Conservation (phyloP, 2,329 filamentous ascomycete species). For the Nannizziopsis barbatae region DNA sequence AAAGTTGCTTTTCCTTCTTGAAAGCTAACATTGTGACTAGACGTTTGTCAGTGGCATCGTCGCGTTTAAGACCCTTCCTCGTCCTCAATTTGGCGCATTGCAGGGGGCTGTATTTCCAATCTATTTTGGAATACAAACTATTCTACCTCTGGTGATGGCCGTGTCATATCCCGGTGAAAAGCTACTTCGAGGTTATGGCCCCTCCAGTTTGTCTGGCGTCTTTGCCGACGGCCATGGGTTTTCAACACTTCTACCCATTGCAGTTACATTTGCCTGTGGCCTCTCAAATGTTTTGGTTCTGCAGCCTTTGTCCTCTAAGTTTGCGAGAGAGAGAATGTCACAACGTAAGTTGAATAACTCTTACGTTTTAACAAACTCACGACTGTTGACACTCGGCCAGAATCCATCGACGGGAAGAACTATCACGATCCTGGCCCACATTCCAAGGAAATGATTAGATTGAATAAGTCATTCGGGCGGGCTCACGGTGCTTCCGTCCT, state of each 20-base stretch:
- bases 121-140: conserved; percentile 78
- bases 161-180: conserved; percentile 65
- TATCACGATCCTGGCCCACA: conserved; percentile 69
- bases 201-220: conserved; percentile 44
- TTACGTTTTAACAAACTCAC: neutral
- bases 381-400: conserved; percentile 29
- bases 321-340: conserved; percentile 63
- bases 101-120: conserved; percentile 67
- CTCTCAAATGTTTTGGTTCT: conserved; percentile 59
- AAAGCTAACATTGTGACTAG: conserved; percentile 31
- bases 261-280: conserved; percentile 58
- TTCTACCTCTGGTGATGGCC: conserved; percentile 59
- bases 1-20: no score
- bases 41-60: conserved; percentile 65
- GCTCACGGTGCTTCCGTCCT: conserved; percentile 74
- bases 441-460: conserved; percentile 66
- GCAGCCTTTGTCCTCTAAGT: conserved; percentile 61
- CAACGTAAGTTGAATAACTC: conserved; percentile 50
- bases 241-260: conserved; percentile 57
- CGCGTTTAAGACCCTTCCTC: conserved; percentile 64
- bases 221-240: conserved; percentile 51
- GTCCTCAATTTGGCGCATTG: conserved; percentile 68
- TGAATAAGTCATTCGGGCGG: conserved; percentile 68
- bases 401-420: conserved; percentile 80
- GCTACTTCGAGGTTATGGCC: conserved; percentile 23